Evolutionary conservation across 2,329 filamentous ascomycete genomes (phyloP), one percentile per base, ranked within the genome.

Genomic region (Byssothecium circinans): DNA sequence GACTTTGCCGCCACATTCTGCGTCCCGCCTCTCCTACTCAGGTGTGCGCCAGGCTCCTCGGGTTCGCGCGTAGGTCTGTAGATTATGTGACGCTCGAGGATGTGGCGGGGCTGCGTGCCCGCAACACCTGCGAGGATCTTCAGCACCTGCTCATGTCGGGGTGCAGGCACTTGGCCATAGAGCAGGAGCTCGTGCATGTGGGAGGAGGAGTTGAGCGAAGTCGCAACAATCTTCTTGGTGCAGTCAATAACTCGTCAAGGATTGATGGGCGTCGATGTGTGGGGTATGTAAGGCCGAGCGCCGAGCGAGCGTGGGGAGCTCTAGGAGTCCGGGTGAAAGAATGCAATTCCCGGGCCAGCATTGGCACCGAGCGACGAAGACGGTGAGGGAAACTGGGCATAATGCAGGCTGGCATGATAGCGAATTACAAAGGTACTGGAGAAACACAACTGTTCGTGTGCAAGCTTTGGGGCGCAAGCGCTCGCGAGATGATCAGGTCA

Each of bases 171-270:
- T 60, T 81, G 78, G 58, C 80, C 81, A 69, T 81, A 84, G 37
- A 86, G 76, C 39, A 83, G 72, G 56, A 84, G 75, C 72, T 85
- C 82, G 68, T 85, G 81, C 82, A 85, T 85, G 49, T 53, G 47
- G 51, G 33, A 40, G 43, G 29, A 32, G 29, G 29, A 32, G 6
- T 12, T 7, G 4, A n/a, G 29, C 6, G 25, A 11, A 27, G 29
- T n/a, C 8, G 29, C 14, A n/a, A 12, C 29, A 14, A 32, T 12
- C 14, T 32, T 12, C 10, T 27, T 14, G 29, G 29, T 32, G 29
- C 14, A 18, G 18, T 15, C 22, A 20, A 22, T 18, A n/a, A 43
- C 33, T 50, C 49, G 57, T 62, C 56, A 61, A 47, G 43, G 36
- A 34, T 25, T 44, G 52, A 38, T 12, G 50, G 52, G 53, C 50